Evolutionary conservation across 495 filamentous ascomycete species (phyloP), one percentile per base, ranked within the genome.

Genomic region (Aspergillus conjunctus): DNA sequence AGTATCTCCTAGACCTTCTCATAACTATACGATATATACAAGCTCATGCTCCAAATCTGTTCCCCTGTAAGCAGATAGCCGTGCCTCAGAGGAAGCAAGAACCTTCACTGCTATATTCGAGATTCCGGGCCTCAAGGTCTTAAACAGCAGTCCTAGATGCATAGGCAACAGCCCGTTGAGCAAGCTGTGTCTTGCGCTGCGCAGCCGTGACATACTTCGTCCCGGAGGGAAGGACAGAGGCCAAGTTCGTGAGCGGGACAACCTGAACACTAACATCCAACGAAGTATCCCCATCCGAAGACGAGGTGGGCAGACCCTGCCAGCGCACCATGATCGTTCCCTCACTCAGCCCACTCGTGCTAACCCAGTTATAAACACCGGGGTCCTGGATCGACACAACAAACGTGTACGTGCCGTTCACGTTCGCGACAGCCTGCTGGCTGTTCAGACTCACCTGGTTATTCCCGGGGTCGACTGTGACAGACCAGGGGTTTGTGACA

Each of bases 261-360:
- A 21, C 34, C 51, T 54, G 51, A 10, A 37, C 32, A 9, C 10
- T 12, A 12, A 54, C 37, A 0, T 1, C 37, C 5, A 11, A 5
- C 4, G 37, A 14, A 11, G 6, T n/a, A 11, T 41, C 37, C 0
- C 12, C 37, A 41, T 9, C 37, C 2, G 18, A 48, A n/a, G 37
- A 39, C 14, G 20, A 17, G 1, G 44, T 48, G 6, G 44, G 44
- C 31, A 65, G 41, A 2, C 62, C 62, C 41, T 65, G 62, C 58
- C 62, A 65, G 26, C 62, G 58, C 15, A 65, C 62, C 62, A 65
- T 65, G 14, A 57, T 54, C 7, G 62, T 61, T 2, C 58, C 62
- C 41, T 65, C 62, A 31, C 44, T 30, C 20, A 65, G 26, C 3
- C 58, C 62, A 51, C 58, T 57, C 41, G 54, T 65, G 15, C 58